Evolutionary conservation across 495 filamentous ascomycete genomes (phyloP).

Genomic region (Aspergillus homomorphus): DNA sequence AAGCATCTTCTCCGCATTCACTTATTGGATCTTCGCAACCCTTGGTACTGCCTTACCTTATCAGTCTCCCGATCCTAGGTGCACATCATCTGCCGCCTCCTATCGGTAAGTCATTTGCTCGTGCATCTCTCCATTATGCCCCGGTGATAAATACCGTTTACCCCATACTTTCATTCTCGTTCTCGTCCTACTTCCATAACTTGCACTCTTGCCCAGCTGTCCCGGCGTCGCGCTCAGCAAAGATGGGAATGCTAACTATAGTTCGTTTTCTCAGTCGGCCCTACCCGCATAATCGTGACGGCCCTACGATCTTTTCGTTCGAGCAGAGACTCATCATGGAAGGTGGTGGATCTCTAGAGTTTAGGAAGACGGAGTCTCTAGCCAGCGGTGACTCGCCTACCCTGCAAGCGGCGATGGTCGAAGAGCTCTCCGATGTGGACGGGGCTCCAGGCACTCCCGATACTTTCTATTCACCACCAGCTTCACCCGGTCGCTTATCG

Average conservation of each 20-base stretch:
- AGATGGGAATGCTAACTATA: conserved; percentile 46
- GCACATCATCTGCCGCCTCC: conserved; percentile 10
- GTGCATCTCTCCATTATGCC: neutral
- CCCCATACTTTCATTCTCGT: neutral
- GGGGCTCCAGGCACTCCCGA: conserved; percentile 18
- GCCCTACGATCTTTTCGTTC: conserved; percentile 43
- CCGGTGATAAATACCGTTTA: conserved; percentile 10
- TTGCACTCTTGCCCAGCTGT: neutral
- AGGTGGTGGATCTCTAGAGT: conserved; percentile 24
- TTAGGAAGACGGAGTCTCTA: conserved; percentile 26
- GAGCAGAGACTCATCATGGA: conserved; percentile 46
- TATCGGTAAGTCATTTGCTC: conserved; percentile 1
- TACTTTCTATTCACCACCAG: conserved; percentile 35
- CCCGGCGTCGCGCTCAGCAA: conserved; percentile 8
- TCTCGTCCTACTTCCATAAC: neutral
- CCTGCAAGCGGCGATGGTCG: conserved; percentile 25
- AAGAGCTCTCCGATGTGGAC: conserved; percentile 31
- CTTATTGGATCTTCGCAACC: neutral
- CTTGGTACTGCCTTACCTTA: conserved; percentile 9
- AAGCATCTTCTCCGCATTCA: conserved; percentile 4
- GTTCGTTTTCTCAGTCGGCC: conserved; percentile 44
- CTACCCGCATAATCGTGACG: conserved; percentile 36
- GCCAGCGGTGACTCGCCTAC: conserved; percentile 26
- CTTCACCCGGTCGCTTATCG: conserved; percentile 50
- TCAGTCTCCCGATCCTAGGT: conserved; percentile 8